phyloP scores from a whole-genome alignment of 2,329 filamentous ascomycete species.

The Blastomyces gilchristii region DNA sequence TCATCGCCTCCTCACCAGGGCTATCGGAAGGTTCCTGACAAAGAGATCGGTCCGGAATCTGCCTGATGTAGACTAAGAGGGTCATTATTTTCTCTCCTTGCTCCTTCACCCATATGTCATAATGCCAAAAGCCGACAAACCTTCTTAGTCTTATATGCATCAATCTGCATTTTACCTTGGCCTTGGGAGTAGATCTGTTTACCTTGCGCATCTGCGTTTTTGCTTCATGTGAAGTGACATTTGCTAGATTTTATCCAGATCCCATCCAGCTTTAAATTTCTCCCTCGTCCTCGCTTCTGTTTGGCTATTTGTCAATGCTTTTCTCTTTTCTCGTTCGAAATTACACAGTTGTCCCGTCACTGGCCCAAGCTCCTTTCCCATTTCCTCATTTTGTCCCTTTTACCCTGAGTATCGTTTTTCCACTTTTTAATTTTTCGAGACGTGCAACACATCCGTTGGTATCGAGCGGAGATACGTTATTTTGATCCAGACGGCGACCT shows the following conservation, averaged over 20 bases:
- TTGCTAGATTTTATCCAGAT: neutral
- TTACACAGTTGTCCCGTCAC: neutral
- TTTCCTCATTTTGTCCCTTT: conserved; percentile 4
- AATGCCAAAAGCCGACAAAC: conserved; percentile 14
- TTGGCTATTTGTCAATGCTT: conserved; percentile 6
- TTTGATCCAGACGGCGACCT: conserved; percentile 4
- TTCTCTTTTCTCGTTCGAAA: conserved; percentile 1
- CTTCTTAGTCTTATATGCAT: conserved; percentile 12
- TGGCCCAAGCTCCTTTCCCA: conserved; percentile 7
- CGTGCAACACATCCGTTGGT: conserved; percentile 5
- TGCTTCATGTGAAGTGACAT: conserved; percentile 3
- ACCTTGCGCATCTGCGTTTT: conserved; percentile 11
- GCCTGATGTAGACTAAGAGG: conserved; percentile 3
- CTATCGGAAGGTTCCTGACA: conserved; percentile 14
- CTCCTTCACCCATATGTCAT: conserved; percentile 5
- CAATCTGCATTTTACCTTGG: conserved; percentile 14
- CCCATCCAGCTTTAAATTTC: conserved; percentile 10
- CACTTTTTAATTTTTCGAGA: neutral
- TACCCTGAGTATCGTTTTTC: neutral
- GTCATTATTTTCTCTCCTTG: neutral
- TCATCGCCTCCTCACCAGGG: neutral
- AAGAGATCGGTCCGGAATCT: conserved; percentile 9
- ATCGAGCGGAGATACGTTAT: neutral
- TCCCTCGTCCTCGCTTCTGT: conserved; percentile 10
- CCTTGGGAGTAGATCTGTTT: conserved; percentile 11